Conservation (phyloP, 768 basidiomycete species). For the Mycena rosella region DNA sequence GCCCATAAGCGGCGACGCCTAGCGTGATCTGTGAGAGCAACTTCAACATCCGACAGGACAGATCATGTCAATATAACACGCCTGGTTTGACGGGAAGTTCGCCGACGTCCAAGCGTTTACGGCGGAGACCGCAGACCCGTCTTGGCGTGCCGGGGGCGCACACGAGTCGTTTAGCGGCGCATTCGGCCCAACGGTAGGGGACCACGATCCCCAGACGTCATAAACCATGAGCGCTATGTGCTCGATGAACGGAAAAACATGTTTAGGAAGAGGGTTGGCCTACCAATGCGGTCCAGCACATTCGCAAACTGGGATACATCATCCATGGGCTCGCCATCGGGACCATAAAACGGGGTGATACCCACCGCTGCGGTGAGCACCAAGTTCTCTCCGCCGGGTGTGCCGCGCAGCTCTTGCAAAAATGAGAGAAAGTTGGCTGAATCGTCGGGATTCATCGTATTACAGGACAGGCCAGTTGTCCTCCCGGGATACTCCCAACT, state of each 20-base stretch:
- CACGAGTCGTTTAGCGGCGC: conserved; percentile 88
- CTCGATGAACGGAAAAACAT: neutral
- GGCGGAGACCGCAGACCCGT: conserved; percentile 83
- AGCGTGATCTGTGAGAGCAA: conserved; percentile 67
- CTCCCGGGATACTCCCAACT: conserved; percentile 91
- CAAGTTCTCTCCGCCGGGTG: conserved; percentile 65
- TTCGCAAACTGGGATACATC: conserved; percentile 77
- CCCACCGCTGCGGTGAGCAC: conserved; percentile 82
- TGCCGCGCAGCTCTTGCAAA: conserved; percentile 75
- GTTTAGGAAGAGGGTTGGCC: neutral
- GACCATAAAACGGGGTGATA: conserved; percentile 73
- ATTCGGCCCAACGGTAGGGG: conserved; percentile 77
- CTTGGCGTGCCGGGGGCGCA: conserved; percentile 65
- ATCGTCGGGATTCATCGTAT: conserved; percentile 72
- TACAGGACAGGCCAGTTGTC: conserved; percentile 74
- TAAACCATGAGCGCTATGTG: conserved; percentile 71
- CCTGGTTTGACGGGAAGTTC: conserved; percentile 74
- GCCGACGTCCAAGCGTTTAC: conserved; percentile 81
- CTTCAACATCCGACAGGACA: neutral
- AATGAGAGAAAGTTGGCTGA: conserved; percentile 84
- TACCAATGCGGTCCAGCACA: conserved; percentile 79
- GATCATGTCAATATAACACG: neutral
- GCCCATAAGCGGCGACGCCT: conserved; percentile 88
- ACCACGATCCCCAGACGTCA: conserved; percentile 70
- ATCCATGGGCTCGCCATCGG: conserved; percentile 65